A percentile compares a stretch with the other conserved stretches of the same genome.
These are phyloP conservation scores for Chamaecyparis obtusa DNA, from an alignment of 75 land plant genomes.

Conservation along the genomic window DNA sequence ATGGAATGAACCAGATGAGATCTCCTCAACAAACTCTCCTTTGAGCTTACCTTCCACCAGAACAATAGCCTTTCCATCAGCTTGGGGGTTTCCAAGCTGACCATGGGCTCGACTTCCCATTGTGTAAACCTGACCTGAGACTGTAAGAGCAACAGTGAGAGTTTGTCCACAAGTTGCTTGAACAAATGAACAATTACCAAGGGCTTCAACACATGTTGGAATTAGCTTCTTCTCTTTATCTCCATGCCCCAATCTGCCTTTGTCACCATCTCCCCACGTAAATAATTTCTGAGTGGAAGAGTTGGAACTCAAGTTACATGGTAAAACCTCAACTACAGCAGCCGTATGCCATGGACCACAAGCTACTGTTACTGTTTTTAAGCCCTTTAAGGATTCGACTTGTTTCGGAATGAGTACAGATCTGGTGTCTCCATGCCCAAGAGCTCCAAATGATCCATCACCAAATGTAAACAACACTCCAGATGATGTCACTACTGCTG, in stretches of 20 bases:
- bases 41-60: constrained; percentile 30
- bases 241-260: constrained; percentile 44
- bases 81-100: constrained; percentile 40
- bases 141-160: constrained; percentile 41
- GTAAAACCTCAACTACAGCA: constrained; percentile 37
- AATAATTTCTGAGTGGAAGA: constrained; percentile 38
- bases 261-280: constrained; percentile 60
- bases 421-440: constrained; percentile 51
- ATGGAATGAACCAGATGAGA: constrained; percentile 48
- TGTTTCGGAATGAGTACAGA: constrained; percentile 39
- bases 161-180: constrained; percentile 47
- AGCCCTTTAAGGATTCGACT: constrained; percentile 47
- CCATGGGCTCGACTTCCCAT: constrained; percentile 49
- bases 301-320: constrained; percentile 5
- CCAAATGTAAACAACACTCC: constrained; percentile 57
- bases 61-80: constrained; percentile 19
- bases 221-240: constrained; percentile 36
- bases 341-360: constrained; percentile 55
- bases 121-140: constrained; percentile 41
- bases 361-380: constrained; percentile 38
- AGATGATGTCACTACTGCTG: constrained; percentile 32
- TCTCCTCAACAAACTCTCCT: constrained; percentile 40
- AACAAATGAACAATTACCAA: constrained; percentile 38
- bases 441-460: constrained; percentile 62
- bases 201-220: constrained; percentile 48